Conservation (phyloP, 768 basidiomycete species). For the Cystofilobasidium ferigula region DNA sequence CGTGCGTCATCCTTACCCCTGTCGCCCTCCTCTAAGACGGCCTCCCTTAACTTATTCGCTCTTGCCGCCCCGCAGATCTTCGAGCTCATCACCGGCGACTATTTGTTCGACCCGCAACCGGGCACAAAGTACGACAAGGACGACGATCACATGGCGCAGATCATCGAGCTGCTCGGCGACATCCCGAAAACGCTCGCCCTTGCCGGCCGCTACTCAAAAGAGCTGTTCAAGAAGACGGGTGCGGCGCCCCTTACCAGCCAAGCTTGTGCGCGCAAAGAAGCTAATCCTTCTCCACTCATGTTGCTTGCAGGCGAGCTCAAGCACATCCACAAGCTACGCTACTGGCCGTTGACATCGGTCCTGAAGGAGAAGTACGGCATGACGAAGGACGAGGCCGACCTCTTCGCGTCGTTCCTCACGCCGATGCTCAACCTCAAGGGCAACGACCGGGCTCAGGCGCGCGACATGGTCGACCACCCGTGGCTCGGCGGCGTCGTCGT, state of each 20-base stretch:
- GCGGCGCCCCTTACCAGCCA: too few species aligned
- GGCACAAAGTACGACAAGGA: conserved; percentile 93
- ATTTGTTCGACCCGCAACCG: conserved; percentile 92
- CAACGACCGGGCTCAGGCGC: conserved; percentile 74
- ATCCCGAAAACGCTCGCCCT: conserved; percentile 72
- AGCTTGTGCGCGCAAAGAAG: not conserved
- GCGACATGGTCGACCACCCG: conserved; percentile 70
- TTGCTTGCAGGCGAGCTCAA: conserved; percentile 74
- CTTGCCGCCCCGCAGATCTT: conserved; percentile 52
- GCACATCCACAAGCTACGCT: conserved; percentile 86
- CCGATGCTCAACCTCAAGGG: conserved; percentile 87
- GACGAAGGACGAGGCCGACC: conserved; percentile 65
- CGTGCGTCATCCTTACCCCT: conserved; percentile 44
- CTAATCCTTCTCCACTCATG: too few species aligned
- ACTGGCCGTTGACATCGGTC: conserved; percentile 72
- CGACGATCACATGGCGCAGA: conserved; percentile 95
- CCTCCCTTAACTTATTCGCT: not conserved
- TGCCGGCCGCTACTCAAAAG: conserved; percentile 80
- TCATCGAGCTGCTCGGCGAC: conserved; percentile 90
- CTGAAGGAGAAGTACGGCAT: conserved; percentile 95
- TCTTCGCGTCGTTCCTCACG: conserved; percentile 64
- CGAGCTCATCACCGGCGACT: conserved; percentile 85
- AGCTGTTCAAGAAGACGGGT: conserved; percentile 97
- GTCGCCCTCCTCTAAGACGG: not conserved
- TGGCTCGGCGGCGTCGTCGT: conserved; percentile 73